These are phyloP conservation scores for Pseudogymnoascus sp. DNA, from an alignment of 2,329 filamentous ascomycete genomes.

Conservation along the genomic window DNA sequence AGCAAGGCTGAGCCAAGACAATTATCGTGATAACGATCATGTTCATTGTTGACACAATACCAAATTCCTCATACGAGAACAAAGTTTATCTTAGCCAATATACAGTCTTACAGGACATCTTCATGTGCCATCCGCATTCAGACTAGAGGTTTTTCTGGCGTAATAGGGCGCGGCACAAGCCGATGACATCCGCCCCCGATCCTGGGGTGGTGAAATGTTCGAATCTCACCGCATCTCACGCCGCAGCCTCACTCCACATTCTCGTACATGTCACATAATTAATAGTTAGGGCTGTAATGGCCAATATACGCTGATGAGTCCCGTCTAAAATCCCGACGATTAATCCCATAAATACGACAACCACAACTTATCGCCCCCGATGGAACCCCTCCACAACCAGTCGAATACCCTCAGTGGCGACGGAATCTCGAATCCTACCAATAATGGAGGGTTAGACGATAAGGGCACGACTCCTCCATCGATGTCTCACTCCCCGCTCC, in stretches of 20 bases:
- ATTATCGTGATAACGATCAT: background rate
- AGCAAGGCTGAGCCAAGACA: background rate
- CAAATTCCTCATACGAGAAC: background rate
- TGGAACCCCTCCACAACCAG: slow-evolving; percentile 1
- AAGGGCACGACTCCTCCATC: background rate
- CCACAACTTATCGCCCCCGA: background rate
- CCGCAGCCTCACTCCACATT: background rate
- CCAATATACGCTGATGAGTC: background rate
- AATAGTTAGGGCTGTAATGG: background rate
- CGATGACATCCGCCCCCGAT: background rate
- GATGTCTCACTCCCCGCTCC: background rate
- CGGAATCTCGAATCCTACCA: background rate
- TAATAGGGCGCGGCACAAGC: background rate
- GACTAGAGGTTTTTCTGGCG: background rate
- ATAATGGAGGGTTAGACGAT: background rate
- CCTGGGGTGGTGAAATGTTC: background rate
- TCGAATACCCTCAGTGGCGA: background rate
- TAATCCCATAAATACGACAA: background rate
- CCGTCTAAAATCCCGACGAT: background rate
- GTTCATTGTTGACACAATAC: background rate
- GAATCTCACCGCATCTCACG: background rate
- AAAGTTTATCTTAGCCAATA: background rate
- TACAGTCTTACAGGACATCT: background rate
- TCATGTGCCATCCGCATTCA: background rate
- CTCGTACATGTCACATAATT: slow-evolving; percentile 2